Percentiles rank a stretch among this genome's conserved stretches.
Evolutionary conservation across 169 alveolate genomes (phyloP).

Genomic region (Miamiensis avidus): DNA sequence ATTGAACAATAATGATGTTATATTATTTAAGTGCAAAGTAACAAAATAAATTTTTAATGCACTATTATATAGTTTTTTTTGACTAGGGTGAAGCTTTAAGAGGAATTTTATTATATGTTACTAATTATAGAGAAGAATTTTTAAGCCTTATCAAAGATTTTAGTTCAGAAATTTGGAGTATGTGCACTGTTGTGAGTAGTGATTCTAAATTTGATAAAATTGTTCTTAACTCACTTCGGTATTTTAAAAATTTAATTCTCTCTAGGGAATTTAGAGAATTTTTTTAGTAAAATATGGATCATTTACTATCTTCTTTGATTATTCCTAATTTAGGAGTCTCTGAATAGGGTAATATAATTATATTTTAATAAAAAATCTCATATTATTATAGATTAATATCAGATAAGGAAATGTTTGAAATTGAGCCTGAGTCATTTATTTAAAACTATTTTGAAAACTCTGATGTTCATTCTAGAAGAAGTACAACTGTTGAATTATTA

Average conservation of each 20-base stretch:
- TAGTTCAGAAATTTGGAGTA: constrained; percentile 42
- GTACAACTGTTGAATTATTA: constrained; percentile 31
- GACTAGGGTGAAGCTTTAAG: constrained; percentile 40
- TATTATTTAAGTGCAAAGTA: constrained; percentile 2
- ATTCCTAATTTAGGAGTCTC: constrained; percentile 25
- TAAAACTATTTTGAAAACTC: constrained; percentile 31
- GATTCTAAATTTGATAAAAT: constrained; percentile 36
- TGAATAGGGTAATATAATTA: not conserved
- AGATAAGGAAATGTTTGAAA: constrained; percentile 14
- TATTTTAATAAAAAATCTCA: not conserved
- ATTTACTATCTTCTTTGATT: constrained; percentile 17
- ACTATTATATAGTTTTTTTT: constrained; percentile 7
- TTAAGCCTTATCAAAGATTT: constrained; percentile 24
- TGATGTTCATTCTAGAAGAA: constrained; percentile 35
- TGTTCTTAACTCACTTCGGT: constrained; percentile 30
- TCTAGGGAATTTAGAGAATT: constrained; percentile 31
- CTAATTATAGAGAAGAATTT: constrained; percentile 47
- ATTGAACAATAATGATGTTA: not conserved
- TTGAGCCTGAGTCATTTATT: constrained; percentile 37
- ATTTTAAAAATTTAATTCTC: constrained; percentile 31
- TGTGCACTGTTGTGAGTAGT: constrained; percentile 31
- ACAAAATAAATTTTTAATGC: not conserved
- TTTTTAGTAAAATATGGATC: constrained; percentile 22
- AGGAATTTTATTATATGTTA: constrained; percentile 39
- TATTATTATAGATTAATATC: not conserved